Conservation (phyloP, 1,284 basidiomycete genomes). For the Xanthoconium separans region DNA sequence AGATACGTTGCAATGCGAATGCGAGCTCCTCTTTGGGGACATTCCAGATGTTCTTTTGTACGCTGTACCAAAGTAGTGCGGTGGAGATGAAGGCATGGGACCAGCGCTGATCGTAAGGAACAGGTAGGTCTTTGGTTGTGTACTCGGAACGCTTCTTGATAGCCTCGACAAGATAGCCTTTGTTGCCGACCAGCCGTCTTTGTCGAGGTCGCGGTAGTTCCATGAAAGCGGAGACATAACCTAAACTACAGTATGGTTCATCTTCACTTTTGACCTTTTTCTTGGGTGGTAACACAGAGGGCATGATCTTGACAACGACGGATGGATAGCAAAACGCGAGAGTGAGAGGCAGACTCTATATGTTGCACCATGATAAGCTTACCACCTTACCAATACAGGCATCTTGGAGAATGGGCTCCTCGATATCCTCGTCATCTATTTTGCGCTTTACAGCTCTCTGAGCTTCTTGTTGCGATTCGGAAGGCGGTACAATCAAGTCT, state of each 20-base stretch:
- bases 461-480: not conserved
- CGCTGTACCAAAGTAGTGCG: constrained; percentile 6
- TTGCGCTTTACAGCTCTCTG: not conserved
- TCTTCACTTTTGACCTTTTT: not conserved
- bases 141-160: not conserved
- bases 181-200: not conserved
- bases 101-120: constrained; percentile 5
- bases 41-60: constrained; percentile 1
- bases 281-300: not conserved
- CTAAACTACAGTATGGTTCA: no score
- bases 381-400: not conserved
- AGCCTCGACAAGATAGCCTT: not conserved
- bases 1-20: not conserved
- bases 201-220: not conserved
- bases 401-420: not conserved
- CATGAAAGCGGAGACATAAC: not conserved
- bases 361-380: not conserved
- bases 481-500: not conserved
- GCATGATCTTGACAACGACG: not conserved
- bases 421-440: not conserved
- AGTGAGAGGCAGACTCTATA: not conserved
- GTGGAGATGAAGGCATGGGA: constrained; percentile 5
- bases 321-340: not conserved
- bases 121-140: not conserved
- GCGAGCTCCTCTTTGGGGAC: not conserved